phyloP scores from a whole-genome alignment of 1,139 yeast genomes.

The Sugiyamaella sp. region DNA sequence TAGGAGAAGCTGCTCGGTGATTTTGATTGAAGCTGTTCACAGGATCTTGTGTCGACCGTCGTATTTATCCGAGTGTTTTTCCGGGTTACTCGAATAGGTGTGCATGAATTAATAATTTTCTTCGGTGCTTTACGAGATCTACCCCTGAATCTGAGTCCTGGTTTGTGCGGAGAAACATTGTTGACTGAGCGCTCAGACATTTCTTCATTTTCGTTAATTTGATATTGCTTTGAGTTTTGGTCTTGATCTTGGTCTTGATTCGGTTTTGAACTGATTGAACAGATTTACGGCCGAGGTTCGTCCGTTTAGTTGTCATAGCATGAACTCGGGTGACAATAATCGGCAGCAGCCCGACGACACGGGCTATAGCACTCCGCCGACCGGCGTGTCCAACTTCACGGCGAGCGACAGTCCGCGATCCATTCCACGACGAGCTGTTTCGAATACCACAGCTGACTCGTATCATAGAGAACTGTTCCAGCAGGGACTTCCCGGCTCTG shows the following conservation, averaged over 20 bases:
- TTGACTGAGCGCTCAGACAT: too few species aligned
- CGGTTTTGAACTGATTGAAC: neutral
- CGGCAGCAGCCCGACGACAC: neutral
- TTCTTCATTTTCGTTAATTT: too few species aligned
- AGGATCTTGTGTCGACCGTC: too few species aligned
- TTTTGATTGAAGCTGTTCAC: too few species aligned
- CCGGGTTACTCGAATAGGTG: neutral
- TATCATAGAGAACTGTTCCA: neutral
- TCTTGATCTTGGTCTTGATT: neutral
- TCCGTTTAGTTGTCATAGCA: neutral
- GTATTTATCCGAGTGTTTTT: too few species aligned
- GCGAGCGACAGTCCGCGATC: conserved; percentile 1
- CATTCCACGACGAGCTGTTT: conserved; percentile 6
- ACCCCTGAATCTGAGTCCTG: too few species aligned
- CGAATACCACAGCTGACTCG: neutral
- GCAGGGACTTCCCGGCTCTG: neutral
- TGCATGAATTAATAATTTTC: neutral
- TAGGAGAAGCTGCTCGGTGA: too few species aligned
- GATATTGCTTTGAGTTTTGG: too few species aligned
- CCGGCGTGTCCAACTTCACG: neutral
- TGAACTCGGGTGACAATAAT: conserved; percentile 3
- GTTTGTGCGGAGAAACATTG: too few species aligned
- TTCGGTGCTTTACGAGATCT: neutral
- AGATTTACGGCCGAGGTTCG: neutral
- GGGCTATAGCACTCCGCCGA: neutral